Evolutionary conservation across 2,329 filamentous ascomycete genomes (phyloP).

Genomic region (Atkinsonella texensis): DNA sequence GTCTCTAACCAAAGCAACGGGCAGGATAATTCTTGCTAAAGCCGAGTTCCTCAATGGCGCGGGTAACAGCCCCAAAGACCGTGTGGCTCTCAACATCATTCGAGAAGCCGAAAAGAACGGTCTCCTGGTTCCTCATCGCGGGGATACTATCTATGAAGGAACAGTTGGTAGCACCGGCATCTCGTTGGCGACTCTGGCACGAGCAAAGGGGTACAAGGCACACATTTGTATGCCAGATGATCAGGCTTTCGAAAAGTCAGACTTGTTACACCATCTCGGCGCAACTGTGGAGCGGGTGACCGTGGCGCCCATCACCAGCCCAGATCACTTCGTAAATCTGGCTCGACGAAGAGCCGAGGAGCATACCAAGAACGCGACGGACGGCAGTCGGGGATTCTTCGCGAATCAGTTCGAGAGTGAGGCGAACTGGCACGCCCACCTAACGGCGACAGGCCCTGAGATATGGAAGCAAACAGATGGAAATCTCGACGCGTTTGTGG

Average conservation of each 20-base stretch:
- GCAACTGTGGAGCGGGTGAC: slow-evolving; percentile 85
- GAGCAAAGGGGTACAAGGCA: slow-evolving; percentile 78
- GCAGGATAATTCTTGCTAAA: slow-evolving; percentile 83
- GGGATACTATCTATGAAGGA: slow-evolving; percentile 94
- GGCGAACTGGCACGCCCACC: slow-evolving; percentile 82
- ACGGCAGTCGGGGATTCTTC: slow-evolving; percentile 72
- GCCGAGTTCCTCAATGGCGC: slow-evolving; percentile 95
- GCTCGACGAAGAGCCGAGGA: slow-evolving; percentile 64
- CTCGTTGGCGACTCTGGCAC: slow-evolving; percentile 77
- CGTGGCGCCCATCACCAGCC: slow-evolving; percentile 87
- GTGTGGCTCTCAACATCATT: slow-evolving; percentile 88
- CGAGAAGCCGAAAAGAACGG: slow-evolving; percentile 66
- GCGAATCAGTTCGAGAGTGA: slow-evolving; percentile 91
- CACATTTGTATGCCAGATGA: slow-evolving; percentile 98
- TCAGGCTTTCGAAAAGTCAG: slow-evolving; percentile 77
- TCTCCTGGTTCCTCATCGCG: slow-evolving; percentile 62
- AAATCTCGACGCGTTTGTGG: slow-evolving; percentile 72
- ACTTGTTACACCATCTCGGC: slow-evolving; percentile 78
- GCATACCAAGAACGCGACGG: slow-evolving; percentile 47
- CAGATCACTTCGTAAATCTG: slow-evolving; percentile 87
- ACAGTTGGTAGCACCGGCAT: slow-evolving; percentile 96
- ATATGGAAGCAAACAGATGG: slow-evolving; percentile 70
- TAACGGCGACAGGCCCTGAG: slow-evolving; percentile 74
- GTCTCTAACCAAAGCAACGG: slow-evolving; percentile 75
- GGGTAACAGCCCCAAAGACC: slow-evolving; percentile 87